Base-by-base conservation (phyloP, 345 rosid genomes). In the Lagerstroemia speciosa region DNA sequence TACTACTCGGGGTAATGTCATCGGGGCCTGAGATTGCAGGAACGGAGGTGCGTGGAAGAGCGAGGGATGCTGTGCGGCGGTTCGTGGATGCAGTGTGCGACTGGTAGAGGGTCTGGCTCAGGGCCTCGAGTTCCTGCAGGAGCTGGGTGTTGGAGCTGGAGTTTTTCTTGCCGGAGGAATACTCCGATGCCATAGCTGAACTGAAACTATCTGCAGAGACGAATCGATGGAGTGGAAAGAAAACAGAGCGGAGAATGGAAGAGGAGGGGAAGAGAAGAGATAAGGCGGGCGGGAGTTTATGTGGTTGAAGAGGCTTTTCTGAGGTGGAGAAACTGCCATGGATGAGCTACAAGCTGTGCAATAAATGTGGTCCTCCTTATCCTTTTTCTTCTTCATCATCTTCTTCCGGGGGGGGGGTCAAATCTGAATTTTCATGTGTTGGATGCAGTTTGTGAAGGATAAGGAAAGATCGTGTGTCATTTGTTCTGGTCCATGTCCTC, bases 11-110 rank as follows among this genome's bases (percentile, higher is more conserved):
- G 10, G 79, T 26, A 3, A n/a, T 71, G 46, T 87, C 91, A 72
- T 85, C 86, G 0, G 76, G 73, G 20, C 83, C 63, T 17, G 76
- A 41, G 5, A 79, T 52, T 0, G 82, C 66, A 0, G 92, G 89
- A 66, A 78, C 74, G 1, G 98, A 86, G 65, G 75, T 78, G 31
- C 98, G 82, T 3, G 97, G 94, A 46, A 93, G 94, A 27, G 79
- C 95, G 32, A 93, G 92, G 8, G 98, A 93, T 58, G 89, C 82
- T 0, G 97, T 86, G 69, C 98, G 89, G 50, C 97, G 75, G 64
- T 41, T 46, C 31, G 70, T 62, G 16, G 83, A 73, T 75, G 78
- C 48, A 11, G 84, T 73, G 74, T 81, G 89, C 27, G 87, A 78
- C 73, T 87, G 94, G 86, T 93, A 91, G 19, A 93, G 87, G 48